Evolutionary conservation across 2,329 filamentous ascomycete species (phyloP).

Genomic region (Pseudonectria buxi): DNA sequence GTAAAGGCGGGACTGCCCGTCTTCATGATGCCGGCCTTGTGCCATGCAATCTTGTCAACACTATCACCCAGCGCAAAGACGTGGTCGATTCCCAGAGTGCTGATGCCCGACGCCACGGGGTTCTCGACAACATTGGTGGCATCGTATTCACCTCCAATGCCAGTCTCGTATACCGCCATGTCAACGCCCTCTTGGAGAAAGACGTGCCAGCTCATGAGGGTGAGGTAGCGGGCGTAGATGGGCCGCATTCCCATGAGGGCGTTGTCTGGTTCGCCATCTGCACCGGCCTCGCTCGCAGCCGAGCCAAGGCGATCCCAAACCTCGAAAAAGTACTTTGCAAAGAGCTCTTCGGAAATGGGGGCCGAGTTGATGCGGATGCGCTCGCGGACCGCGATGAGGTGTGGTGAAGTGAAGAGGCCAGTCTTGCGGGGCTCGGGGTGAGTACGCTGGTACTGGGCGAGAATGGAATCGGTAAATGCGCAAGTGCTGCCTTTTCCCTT

Average conservation of each 20-base stretch:
- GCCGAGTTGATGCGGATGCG: conserved; percentile 56
- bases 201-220: conserved; percentile 59
- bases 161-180: conserved; percentile 58
- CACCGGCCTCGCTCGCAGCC: conserved; percentile 20
- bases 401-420: conserved; percentile 63
- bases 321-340: conserved; percentile 61
- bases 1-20: conserved; percentile 50
- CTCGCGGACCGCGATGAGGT: conserved; percentile 61
- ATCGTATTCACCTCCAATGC: conserved; percentile 62
- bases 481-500: conserved; percentile 72
- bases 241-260: conserved; percentile 37
- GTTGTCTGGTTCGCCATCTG: conserved; percentile 23
- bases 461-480: conserved; percentile 58
- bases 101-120: conserved; percentile 55
- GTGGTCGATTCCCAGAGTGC: conserved; percentile 64
- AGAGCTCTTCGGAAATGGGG: conserved; percentile 51
- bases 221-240: conserved; percentile 56
- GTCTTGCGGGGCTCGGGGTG: conserved; percentile 35
- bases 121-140: conserved; percentile 59
- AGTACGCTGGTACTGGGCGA: conserved; percentile 41
- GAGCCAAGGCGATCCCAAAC: conserved; percentile 53
- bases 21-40: conserved; percentile 69
- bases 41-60: conserved; percentile 63
- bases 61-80: conserved; percentile 55
- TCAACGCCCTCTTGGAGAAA: conserved; percentile 59